Base-by-base conservation (phyloP, 78 protist genomes). In the Bigelowiella natans region DNA sequence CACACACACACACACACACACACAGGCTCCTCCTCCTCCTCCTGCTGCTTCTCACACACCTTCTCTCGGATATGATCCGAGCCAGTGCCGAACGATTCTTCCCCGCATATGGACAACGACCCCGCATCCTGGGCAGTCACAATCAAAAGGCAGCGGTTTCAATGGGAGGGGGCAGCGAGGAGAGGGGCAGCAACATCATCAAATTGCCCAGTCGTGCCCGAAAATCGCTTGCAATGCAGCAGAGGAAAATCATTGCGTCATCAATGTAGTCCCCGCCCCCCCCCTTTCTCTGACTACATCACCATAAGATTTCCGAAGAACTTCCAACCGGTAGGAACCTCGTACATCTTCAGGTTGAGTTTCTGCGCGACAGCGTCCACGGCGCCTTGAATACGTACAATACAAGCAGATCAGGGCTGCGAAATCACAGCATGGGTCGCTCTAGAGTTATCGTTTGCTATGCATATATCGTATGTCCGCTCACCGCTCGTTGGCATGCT, bases 241-340 rank as follows among this genome's bases (percentile, higher is more conserved):
- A n/a, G n/a, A n/a, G n/a, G n/a, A n/a, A n/a, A n/a, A n/a, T n/a
- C n/a, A n/a, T n/a, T n/a, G n/a, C n/a, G n/a, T 7, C 18, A 51
- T 51, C 7, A 51, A 51, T 51, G 7, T 51, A 51, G 7, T 26
- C 73, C 7, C 18, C 7, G 7, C 7, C 18, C 18, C 18, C 73
- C 73, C 73, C 18, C 73, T 51, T 7, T 51, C 7, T 51, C 18
- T 51, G 18, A 26, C 18, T 51, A 18, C 18, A 51, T 51, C 7
- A 97, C 98, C 98, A 98, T 96, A 36, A 98, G 95, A 93, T 96
- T 97, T 31, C 97, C 98, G 64, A 98, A 98, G 95, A 95, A 98
- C 94, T 98, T 98, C 99, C 99, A 98, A 37, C 99, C 99, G 2
- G 99, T 96, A 36, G 97, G 98, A 34, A 92, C 94, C 73, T 51